Evolutionary conservation across 164 flowering plant species (phyloP).

Genomic region (Kingdonia uniflora): DNA sequence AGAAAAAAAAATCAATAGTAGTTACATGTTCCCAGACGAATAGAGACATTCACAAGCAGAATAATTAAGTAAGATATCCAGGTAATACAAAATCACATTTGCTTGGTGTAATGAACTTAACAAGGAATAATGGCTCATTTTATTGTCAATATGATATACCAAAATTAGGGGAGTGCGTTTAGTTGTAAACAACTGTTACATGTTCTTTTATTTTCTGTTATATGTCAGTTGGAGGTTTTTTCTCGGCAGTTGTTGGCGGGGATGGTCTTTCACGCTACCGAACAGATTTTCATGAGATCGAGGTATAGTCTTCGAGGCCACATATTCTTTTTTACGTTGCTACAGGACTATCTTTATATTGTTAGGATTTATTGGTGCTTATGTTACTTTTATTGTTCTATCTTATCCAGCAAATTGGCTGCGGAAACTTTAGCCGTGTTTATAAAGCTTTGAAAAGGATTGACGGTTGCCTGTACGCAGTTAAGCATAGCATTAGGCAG

Average conservation of each 20-base stretch:
- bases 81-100: no score
- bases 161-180: no score
- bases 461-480: conserved; percentile 98
- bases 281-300: conserved; percentile 85
- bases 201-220: no score
- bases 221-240: conserved; percentile 35
- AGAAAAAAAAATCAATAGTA: no score
- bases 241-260: conserved; percentile 38
- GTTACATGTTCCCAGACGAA: no score
- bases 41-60: no score
- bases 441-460: conserved; percentile 84
- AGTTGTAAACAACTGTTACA: no score
- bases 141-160: no score
- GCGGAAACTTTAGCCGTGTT: conserved; percentile 83
- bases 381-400: not conserved
- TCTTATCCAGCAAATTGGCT: conserved; percentile 66
- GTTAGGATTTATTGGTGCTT: not conserved
- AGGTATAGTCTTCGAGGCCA: conserved; percentile 33
- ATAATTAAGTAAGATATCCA: no score
- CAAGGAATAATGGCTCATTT: no score
- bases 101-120: no score
- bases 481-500: conserved; percentile 57
- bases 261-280: conserved; percentile 83
- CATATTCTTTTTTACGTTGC: not conserved
- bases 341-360: not conserved